phyloP scores from a whole-genome alignment of 2,329 filamentous ascomycete genomes.

The Penicillium digitatum region DNA sequence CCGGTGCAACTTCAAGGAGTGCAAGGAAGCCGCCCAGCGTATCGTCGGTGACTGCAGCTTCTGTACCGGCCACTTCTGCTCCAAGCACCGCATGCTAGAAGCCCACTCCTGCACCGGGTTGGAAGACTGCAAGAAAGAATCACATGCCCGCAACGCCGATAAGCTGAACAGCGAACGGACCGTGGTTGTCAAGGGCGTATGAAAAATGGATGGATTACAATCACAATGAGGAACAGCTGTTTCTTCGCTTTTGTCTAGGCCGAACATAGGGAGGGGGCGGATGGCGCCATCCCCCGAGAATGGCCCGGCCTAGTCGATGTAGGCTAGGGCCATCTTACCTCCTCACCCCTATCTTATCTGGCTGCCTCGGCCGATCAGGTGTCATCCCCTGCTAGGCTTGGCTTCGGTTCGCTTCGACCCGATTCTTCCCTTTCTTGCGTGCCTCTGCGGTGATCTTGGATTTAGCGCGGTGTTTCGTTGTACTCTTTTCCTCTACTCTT shows the following conservation, averaged over 20 bases:
- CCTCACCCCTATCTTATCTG: neutral
- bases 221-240: neutral
- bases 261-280: neutral
- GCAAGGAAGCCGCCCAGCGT: slow-evolving; percentile 79
- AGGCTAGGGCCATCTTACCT: neutral
- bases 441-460: slow-evolving; percentile 19
- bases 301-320: neutral
- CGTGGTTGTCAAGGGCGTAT: slow-evolving; percentile 88
- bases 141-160: slow-evolving; percentile 86
- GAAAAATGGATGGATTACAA: slow-evolving; percentile 26
- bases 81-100: slow-evolving; percentile 88
- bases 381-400: neutral
- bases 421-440: slow-evolving; percentile 13
- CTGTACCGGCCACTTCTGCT: slow-evolving; percentile 90
- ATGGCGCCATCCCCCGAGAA: neutral
- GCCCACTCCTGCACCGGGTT: slow-evolving; percentile 89
- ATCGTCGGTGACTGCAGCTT: slow-evolving; percentile 97
- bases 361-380: neutral
- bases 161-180: slow-evolving; percentile 91
- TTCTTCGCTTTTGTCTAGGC: neutral
- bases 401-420: neutral
- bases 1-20: slow-evolving; percentile 83
- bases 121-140: slow-evolving; percentile 97
- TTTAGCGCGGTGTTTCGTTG: slow-evolving; percentile 34
- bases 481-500: neutral